phyloP scores from a whole-genome alignment of 495 filamentous ascomycete genomes.

The Rhizodiscina lignyota region DNA sequence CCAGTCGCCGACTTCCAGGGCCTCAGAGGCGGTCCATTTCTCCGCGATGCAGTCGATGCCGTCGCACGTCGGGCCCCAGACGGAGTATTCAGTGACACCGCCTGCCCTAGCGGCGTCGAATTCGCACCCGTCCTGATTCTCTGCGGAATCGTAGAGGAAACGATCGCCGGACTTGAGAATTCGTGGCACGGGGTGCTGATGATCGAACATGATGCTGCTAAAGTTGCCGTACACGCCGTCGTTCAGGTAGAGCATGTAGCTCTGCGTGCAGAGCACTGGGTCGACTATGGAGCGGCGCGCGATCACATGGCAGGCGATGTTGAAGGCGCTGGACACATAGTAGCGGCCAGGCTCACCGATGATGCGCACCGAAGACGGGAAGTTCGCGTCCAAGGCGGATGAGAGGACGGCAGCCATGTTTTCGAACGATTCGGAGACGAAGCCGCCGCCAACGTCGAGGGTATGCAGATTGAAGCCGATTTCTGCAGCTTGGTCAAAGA shows the following conservation, averaged over 20 bases:
- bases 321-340: slow-evolving; percentile 87
- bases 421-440: slow-evolving; percentile 81
- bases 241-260: slow-evolving; percentile 94
- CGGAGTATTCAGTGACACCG: slow-evolving; percentile 50
- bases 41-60: slow-evolving; percentile 84
- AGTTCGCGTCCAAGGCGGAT: slow-evolving; percentile 66
- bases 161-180: slow-evolving; percentile 47
- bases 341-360: slow-evolving; percentile 95
- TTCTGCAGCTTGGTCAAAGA: slow-evolving; percentile 73
- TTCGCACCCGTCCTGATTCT: background rate
- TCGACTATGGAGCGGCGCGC: slow-evolving; percentile 50
- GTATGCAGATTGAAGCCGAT: slow-evolving; percentile 71
- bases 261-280: slow-evolving; percentile 22
- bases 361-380: slow-evolving; percentile 57
- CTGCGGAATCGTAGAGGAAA: slow-evolving; percentile 16
- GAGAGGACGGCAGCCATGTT: slow-evolving; percentile 69
- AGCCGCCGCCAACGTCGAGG: slow-evolving; percentile 90
- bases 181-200: slow-evolving; percentile 77
- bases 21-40: slow-evolving; percentile 52
- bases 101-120: slow-evolving; percentile 8
- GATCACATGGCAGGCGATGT: slow-evolving; percentile 83
- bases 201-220: slow-evolving; percentile 97
- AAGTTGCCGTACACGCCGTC: slow-evolving; percentile 97
- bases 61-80: slow-evolving; percentile 98
- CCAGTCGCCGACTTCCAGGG: slow-evolving; percentile 87